Evolutionary conservation across 495 filamentous ascomycete genomes (phyloP), one percentile per base, ranked within the genome.

Genomic region (Chaetomidium leptoderma): DNA sequence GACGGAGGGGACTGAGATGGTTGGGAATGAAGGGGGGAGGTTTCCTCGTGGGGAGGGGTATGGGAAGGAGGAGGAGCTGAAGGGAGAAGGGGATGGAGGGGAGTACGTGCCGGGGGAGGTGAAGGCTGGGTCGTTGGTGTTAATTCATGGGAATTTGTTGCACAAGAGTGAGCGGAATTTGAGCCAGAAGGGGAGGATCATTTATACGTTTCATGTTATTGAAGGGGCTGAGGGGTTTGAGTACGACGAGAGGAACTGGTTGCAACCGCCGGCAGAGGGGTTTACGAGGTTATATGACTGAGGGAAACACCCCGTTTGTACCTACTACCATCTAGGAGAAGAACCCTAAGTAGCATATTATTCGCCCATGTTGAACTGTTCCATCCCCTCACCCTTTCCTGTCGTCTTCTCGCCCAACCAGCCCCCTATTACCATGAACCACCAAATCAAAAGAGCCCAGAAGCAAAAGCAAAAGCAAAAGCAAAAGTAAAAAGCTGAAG

Each of bases 121-220:
- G 4, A 88, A 91, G 77, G 90, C 90, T 9, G 93, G 93, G 0
- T 86, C 86, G 35, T 68, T 98, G 70, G 91, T 97, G 39, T 70
- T 98, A 48, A 97, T 98, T 62, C 93, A 98, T 77, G 93, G 93
- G 17, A 97, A 98, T 76, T 73, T 97, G 43, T 63, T 98, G 72
- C 93, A 98, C 69, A 93, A 96, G 82, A 97, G 93, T 70, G 90
- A 95, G 80, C 88, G 78, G 80, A 98, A 98, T 64, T 70, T 80
- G 33, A 95, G 93, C 64, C 70, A 76, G 55, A 88, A 86, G 73
- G 92, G 91, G 55, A 81, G 93, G 65, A 95, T 90, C 69, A 96
- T 96, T 24, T 98, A 98, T 73, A 98, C 95, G 0, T 98, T 97
- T 65, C 93, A 98, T 76, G 81, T 96, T 39, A 97, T 97, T 67